Conservation (phyloP, 2,329 filamentous ascomycete species). For the Calonectria hawksworthii region DNA sequence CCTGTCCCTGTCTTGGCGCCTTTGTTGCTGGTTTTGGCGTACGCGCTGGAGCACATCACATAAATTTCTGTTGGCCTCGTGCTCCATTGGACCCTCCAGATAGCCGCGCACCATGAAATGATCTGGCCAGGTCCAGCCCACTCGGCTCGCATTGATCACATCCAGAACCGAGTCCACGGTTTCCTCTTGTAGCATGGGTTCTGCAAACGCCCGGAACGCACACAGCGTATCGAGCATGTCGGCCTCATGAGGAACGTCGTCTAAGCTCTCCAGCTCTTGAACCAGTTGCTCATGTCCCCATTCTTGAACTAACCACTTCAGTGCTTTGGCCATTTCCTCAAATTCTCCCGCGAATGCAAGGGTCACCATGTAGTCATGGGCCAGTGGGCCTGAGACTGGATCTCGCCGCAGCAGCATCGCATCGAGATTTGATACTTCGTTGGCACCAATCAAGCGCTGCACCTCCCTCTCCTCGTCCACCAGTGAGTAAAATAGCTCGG, state of each 20-base stretch:
- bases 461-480: conserved; percentile 41
- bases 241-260: conserved; percentile 51
- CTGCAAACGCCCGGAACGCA: conserved; percentile 63
- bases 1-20: conserved; percentile 14
- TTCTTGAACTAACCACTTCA: conserved; percentile 71
- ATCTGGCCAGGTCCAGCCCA: conserved; percentile 57
- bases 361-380: conserved; percentile 73
- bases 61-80: conserved; percentile 45
- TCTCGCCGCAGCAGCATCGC: conserved; percentile 51
- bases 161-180: conserved; percentile 49
- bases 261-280: conserved; percentile 52
- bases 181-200: conserved; percentile 55
- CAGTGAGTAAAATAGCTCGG: conserved; percentile 45
- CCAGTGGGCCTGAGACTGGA: conserved; percentile 53
- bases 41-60: conserved; percentile 43
- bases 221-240: conserved; percentile 58
- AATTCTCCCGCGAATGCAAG: conserved; percentile 73
- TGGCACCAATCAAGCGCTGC: conserved; percentile 33
- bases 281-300: conserved; percentile 53
- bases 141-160: conserved; percentile 40
- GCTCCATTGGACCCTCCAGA: conserved; percentile 40
- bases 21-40: conserved; percentile 20
- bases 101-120: conserved; percentile 53
- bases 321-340: conserved; percentile 67
- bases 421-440: conserved; percentile 50